phyloP scores from a whole-genome alignment of 805 yeast genomes.

The Pichia occidentalis region DNA sequence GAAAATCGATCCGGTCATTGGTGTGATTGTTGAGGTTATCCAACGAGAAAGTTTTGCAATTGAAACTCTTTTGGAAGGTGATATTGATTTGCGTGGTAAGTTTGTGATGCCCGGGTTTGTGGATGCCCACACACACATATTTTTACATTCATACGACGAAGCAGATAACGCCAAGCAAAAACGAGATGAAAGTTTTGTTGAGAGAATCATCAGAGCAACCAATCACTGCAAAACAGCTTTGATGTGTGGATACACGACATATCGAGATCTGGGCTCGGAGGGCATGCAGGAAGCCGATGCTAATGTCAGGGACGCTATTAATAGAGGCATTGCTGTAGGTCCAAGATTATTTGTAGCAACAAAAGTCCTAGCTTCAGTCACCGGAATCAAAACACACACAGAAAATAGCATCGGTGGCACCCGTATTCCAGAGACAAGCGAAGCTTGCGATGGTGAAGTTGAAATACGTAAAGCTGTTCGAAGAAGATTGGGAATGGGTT shows the following conservation, averaged over 20 bases:
- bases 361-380: slow-evolving; percentile 21
- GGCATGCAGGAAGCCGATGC: slow-evolving; percentile 27
- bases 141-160: slow-evolving; percentile 26
- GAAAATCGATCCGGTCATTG: slow-evolving; percentile 20
- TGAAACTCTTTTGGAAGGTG: slow-evolving; percentile 7
- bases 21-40: slow-evolving; percentile 16
- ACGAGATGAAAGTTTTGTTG: slow-evolving; percentile 25
- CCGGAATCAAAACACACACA: slow-evolving; percentile 21
- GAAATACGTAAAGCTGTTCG: slow-evolving; percentile 25
- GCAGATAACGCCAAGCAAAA: slow-evolving; percentile 23
- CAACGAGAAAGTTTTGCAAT: slow-evolving; percentile 10
- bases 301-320: slow-evolving; percentile 25
- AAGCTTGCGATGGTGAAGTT: slow-evolving; percentile 25
- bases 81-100: slow-evolving; percentile 23
- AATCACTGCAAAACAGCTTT: slow-evolving; percentile 24
- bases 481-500: slow-evolving; percentile 24
- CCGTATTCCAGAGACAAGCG: slow-evolving; percentile 19
- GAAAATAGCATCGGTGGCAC: slow-evolving; percentile 25
- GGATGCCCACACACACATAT: slow-evolving; percentile 29
- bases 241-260: slow-evolving; percentile 26
- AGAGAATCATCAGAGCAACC: slow-evolving; percentile 22
- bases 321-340: slow-evolving; percentile 23
- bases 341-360: slow-evolving; percentile 27
- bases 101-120: slow-evolving; percentile 25
- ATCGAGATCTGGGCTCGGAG: slow-evolving; percentile 27